Percentiles rank a stretch among this genome's conserved stretches.
phyloP scores from a whole-genome alignment of 106 monocot species.

The Agapanthus africanus region DNA sequence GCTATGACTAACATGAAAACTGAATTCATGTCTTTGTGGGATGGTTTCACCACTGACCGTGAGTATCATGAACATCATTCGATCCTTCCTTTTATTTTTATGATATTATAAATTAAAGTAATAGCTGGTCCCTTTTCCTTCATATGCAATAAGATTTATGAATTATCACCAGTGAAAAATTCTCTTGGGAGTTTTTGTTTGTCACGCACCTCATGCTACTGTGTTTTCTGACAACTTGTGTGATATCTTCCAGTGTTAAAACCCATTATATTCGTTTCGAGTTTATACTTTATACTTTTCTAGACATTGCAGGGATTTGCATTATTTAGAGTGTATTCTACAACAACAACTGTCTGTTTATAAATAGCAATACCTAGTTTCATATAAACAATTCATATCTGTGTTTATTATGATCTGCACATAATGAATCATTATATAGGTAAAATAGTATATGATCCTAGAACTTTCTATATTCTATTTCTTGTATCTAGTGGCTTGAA shows the following conservation, averaged over 20 bases:
- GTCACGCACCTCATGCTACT: not conserved
- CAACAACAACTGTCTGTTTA: not conserved
- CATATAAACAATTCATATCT: not conserved
- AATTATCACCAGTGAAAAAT: not conserved
- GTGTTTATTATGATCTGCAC: not conserved
- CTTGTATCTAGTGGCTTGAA: too few species aligned
- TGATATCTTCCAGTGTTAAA: not conserved
- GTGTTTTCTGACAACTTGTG: too few species aligned
- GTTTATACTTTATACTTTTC: not conserved
- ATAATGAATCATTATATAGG: not conserved
- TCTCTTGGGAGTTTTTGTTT: not conserved
- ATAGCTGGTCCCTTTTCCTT: not conserved
- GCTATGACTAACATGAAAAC: slow-evolving; percentile 94
- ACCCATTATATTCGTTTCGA: too few species aligned
- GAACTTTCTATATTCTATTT: too few species aligned
- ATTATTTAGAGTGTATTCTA: not conserved
- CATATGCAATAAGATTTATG: not conserved
- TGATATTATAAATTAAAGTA: not conserved
- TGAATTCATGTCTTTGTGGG: slow-evolving; percentile 97
- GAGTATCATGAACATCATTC: slow-evolving; percentile 12
- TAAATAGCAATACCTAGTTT: not conserved
- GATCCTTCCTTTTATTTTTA: not conserved
- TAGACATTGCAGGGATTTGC: not conserved
- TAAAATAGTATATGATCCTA: too few species aligned
- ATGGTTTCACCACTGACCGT: slow-evolving; percentile 98